Percentiles rank a stretch among this genome's conserved stretches.
Evolutionary conservation across 2,329 filamentous ascomycete genomes (phyloP).

Genomic region (Hypoxylon sp.): DNA sequence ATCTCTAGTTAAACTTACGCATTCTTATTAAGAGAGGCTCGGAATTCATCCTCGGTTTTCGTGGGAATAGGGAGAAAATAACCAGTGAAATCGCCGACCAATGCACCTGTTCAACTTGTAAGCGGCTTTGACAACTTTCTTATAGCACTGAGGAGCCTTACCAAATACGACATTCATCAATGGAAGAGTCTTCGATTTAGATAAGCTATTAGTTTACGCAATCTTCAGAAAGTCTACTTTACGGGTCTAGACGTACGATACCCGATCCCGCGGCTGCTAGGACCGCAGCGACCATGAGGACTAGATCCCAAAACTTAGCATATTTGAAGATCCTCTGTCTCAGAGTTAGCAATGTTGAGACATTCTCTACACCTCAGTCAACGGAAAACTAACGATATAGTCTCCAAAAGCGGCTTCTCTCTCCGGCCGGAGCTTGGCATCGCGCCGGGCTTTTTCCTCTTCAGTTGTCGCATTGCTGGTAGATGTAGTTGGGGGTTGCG

Average conservation of each 20-base stretch:
- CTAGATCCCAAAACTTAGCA: constrained; percentile 67
- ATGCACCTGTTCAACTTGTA: constrained; percentile 54
- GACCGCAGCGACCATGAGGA: constrained; percentile 63
- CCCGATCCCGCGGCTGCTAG: constrained; percentile 68
- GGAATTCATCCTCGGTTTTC: constrained; percentile 59
- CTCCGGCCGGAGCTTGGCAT: constrained; percentile 60
- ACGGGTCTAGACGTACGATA: constrained; percentile 53
- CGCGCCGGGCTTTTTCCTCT: constrained; percentile 53
- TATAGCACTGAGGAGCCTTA: constrained; percentile 45
- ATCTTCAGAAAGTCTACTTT: constrained; percentile 5
- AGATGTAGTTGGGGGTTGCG: constrained; percentile 17
- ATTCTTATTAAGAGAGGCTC: constrained; percentile 60
- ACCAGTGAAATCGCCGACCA: constrained; percentile 65
- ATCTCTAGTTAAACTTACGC: constrained; percentile 56
- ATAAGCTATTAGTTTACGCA: constrained; percentile 16
- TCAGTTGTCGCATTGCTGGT: constrained; percentile 36
- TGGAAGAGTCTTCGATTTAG: constrained; percentile 63
- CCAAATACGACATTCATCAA: constrained; percentile 74
- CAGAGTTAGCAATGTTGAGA: constrained; percentile 33
- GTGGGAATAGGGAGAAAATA: constrained; percentile 58
- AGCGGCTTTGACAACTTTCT: constrained; percentile 29
- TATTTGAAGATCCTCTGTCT: constrained; percentile 67
- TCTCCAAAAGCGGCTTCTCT: constrained; percentile 63
- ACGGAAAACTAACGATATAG: constrained; percentile 57
- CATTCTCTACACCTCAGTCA: neutral